Evolutionary conservation across 768 basidiomycete genomes (phyloP), one percentile per base, ranked within the genome.

Genomic region (Boletus sensibilis): DNA sequence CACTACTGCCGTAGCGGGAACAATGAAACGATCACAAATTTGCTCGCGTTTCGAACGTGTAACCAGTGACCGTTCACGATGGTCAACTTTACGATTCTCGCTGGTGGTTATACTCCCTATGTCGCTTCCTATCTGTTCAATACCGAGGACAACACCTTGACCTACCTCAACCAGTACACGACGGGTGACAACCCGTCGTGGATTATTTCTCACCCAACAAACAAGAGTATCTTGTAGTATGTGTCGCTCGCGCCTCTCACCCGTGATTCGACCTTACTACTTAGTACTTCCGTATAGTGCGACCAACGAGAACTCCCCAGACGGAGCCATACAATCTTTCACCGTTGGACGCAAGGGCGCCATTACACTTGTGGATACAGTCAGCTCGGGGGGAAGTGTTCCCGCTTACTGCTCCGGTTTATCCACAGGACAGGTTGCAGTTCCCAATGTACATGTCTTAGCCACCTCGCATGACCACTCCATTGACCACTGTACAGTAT

Each of bases 21-120:
- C 8, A 10, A 10, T 16, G 21, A 29, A n/a, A 5, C 18, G 5
- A n/a, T 29, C 11, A 4, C 7, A 8, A 4, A 7, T 14, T 9
- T 1, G 8, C 5, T 23, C 31, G 21, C 48, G 18, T 55, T 27
- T 29, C 25, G 4, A 48, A 42, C 34, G 16, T 43, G n/a, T 16
- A 34, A 14, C 33, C 4, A 27, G 25, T 27, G 6, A n/a, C 13
- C n/a, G 2, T 49, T 21, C 35, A 21, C 55, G 42, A 88, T 88
- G 87, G 86, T 88, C 61, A 78, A 82, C 52, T 82, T 85, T 64
- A 85, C 77, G 5, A 85, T 90, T 58, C 76, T 88, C 35, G 87
- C 87, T 31, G 86, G 87, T 34, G 86, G 86, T 16, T 88, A 82
- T 64, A 69, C 74, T 23, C 70, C 81, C 56, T 85, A 84, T 61